Evolutionary conservation across 1,139 yeast species (phyloP).

Genomic region (Kurtzmaniella quercitrusa): DNA sequence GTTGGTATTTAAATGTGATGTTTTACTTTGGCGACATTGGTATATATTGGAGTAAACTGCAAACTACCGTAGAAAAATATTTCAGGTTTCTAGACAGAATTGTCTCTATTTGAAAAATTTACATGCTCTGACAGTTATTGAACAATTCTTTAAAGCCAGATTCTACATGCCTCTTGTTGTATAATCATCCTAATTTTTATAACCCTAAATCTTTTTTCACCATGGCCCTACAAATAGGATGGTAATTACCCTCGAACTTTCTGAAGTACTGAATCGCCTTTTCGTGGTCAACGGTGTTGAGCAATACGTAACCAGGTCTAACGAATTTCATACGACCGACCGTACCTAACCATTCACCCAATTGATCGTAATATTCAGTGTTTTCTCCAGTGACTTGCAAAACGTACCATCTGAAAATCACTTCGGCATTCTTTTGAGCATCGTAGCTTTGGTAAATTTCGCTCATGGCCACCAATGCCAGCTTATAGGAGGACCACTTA

Average conservation of each 20-base stretch:
- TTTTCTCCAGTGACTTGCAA: conserved; percentile 53
- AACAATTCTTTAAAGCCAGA: background rate
- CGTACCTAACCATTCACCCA: conserved; percentile 83
- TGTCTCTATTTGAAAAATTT: no score
- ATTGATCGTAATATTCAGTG: conserved; percentile 39
- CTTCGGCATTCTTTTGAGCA: conserved; percentile 69
- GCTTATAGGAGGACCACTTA: conserved; percentile 34
- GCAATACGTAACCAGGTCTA: conserved; percentile 73
- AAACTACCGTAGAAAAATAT: no score
- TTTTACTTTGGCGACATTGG: no score
- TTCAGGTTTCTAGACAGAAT: no score
- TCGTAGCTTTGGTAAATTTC: conserved; percentile 42
- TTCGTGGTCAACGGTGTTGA: conserved; percentile 60
- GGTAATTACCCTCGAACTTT: conserved; percentile 58
- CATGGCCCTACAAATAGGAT: conserved; percentile 80
- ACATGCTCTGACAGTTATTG: no score
- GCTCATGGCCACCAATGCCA: conserved; percentile 40
- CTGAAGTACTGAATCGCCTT: conserved; percentile 66
- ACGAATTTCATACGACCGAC: conserved; percentile 96
- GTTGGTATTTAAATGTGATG: no score
- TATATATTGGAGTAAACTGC: no score
- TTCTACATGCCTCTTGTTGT: background rate
- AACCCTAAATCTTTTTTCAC: conserved; percentile 68
- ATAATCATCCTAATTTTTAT: no score
- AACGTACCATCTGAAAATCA: conserved; percentile 72